Evolutionary conservation across 225 moss, liverwort and hornwort genomes (phyloP), one percentile per base, ranked within the genome.

Genomic region (Thuidium tamariscinum): DNA sequence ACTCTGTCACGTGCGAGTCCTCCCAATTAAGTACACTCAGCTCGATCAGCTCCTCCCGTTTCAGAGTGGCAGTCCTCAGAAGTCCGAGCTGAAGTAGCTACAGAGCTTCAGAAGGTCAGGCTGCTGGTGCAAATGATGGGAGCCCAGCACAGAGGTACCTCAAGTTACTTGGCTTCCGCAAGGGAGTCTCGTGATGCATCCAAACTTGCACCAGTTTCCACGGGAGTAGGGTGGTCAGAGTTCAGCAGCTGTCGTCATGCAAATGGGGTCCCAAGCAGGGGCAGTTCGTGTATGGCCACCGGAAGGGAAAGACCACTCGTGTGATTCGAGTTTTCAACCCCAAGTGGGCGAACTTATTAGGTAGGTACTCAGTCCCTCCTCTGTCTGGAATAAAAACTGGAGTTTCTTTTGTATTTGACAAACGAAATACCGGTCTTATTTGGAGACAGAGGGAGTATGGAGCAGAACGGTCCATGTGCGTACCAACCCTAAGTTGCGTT

Each of bases 121-220:
- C 57, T 56, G 74, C 44, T 42, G 74, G 74, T 60, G 89, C 82
- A 77, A 85, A 57, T 88, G 85, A 82, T 78, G 71, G 80, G 48
- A 57, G 85, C 17, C 2, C 63, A 67, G 78, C 13, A 16, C 59
- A 81, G 16, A 3, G 54, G 19, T 3, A 2, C 16, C 23, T 25
- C 26, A 25, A 25, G 25, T 59, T 25, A 4, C 80, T 76, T 72
- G 73, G 44, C 69, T 61, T 75, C 74, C 83, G 10, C 86, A 86
- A 77, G 85, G 64, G 88, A 85, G 82, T 90, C 90, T 74, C 88
- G 90, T 90, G 90, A 86, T 64, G 72, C 59, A 71, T 41, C 85
- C 20, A 72, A 52, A 29, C 51, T 67, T 77, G 75, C 46, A 30
- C 59, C 52, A 86, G 81, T 62, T 67, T 85, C 82, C 77, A 87